Conservation (phyloP, 2,329 filamentous ascomycete genomes). For the Phaeosphaeriaceae sp. region DNA sequence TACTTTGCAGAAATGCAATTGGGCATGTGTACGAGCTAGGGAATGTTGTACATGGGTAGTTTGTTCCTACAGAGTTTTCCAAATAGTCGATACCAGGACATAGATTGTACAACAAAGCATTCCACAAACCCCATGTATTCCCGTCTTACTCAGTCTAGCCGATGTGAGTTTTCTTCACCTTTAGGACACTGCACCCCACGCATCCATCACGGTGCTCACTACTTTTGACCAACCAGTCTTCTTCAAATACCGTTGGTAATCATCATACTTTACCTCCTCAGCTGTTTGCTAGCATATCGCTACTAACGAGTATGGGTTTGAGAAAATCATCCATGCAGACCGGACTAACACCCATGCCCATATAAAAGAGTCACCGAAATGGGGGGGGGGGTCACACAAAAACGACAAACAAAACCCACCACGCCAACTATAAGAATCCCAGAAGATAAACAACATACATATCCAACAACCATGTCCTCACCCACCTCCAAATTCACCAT, state of each 20-base stretch:
- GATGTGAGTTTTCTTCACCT: constrained; percentile 2
- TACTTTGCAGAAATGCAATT: too few relatives aligned
- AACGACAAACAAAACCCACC: neutral
- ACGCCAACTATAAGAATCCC: too few relatives aligned
- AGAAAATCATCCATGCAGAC: too few relatives aligned
- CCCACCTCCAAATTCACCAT: constrained; percentile 3
- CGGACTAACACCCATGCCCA: too few relatives aligned
- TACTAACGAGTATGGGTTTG: too few relatives aligned
- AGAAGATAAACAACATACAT: too few relatives aligned
- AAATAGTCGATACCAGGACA: neutral
- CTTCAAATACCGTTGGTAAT: constrained; percentile 10
- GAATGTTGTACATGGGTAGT: too few relatives aligned
- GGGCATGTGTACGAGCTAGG: too few relatives aligned
- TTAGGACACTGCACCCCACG: constrained; percentile 13
- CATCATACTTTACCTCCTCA: neutral
- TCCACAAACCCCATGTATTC: neutral
- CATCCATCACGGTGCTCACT: constrained; percentile 34
- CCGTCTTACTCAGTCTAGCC: constrained; percentile 1
- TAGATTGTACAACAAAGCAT: constrained; percentile 5
- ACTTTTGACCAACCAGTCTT: constrained; percentile 19
- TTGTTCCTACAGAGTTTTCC: neutral
- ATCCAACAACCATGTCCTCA: too few relatives aligned
- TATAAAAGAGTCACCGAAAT: too few relatives aligned
- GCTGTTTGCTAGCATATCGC: neutral
- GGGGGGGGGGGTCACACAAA: neutral